A percentile compares a stretch with the other conserved stretches of the same genome.
Evolutionary conservation across 805 yeast genomes (phyloP).

Genomic region (Kluyveromyces lactis): DNA sequence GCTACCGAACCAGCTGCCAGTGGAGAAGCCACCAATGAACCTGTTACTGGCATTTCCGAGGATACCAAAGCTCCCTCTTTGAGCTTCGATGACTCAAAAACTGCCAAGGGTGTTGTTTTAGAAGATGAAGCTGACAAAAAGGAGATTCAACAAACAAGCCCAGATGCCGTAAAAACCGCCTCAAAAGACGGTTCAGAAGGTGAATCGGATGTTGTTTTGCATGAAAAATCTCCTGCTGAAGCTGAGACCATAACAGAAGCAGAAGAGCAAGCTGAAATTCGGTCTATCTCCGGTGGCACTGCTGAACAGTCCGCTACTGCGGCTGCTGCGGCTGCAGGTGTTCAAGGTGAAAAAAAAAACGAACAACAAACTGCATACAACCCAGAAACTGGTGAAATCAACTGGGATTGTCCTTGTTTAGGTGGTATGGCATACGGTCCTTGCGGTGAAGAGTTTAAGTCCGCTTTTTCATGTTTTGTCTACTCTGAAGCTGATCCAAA

Average conservation of each 20-base stretch:
- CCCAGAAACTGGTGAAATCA: conserved; percentile 97
- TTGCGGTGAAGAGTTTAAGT: conserved; percentile 92
- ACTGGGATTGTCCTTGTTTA: conserved; percentile 99
- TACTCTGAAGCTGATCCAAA: conserved; percentile 92
- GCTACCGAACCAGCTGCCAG: no score
- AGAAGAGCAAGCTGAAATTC: conserved; percentile 1
- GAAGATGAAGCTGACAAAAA: not conserved
- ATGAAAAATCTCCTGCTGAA: not conserved
- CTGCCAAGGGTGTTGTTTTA: not conserved
- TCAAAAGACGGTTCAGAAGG: not conserved
- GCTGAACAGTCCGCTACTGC: conserved; percentile 1
- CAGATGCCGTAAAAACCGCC: not conserved
- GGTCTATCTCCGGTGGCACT: conserved; percentile 1
- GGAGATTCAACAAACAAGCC: not conserved
- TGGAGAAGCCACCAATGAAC: no score
- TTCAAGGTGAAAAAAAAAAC: conserved; percentile 29
- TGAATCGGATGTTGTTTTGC: not conserved
- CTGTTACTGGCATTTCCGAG: no score
- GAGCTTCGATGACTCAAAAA: not conserved
- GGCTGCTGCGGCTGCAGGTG: conserved; percentile 8
- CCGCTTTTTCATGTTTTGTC: conserved; percentile 90
- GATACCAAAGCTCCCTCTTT: conserved; percentile 2
- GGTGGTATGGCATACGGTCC: conserved; percentile 99
- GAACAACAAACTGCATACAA: conserved; percentile 66
- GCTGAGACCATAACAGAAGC: not conserved